A percentile compares a stretch with the other conserved stretches of the same genome.
These are phyloP conservation scores for Tolypocladium ophioglossoides DNA, from an alignment of 2,329 filamentous ascomycete species.

Conservation along the genomic window DNA sequence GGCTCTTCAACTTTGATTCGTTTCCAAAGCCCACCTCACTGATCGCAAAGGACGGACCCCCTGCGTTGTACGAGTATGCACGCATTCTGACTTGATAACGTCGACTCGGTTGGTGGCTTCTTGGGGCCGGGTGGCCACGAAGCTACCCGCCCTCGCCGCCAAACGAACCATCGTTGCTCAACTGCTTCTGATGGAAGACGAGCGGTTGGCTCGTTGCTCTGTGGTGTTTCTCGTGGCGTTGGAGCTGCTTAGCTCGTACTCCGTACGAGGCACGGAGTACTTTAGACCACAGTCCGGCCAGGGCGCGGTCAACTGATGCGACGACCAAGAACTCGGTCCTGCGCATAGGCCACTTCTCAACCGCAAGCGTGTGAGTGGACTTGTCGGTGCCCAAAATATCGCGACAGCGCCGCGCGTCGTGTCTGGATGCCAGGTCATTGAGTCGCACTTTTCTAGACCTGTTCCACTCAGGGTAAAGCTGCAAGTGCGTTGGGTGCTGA, in stretches of 20 bases:
- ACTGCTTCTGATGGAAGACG: not conserved
- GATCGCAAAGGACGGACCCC: not conserved
- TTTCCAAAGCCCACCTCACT: not conserved
- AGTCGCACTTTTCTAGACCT: not conserved
- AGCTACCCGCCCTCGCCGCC: not conserved
- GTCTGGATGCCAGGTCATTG: not conserved
- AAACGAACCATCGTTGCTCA: no score
- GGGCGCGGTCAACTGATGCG: not conserved
- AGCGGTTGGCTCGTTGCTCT: not conserved
- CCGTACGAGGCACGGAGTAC: no score
- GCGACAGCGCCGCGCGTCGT: not conserved
- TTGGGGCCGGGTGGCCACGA: not conserved
- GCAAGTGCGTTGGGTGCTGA: not conserved
- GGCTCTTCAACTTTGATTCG: not conserved
- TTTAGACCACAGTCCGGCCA: not conserved
- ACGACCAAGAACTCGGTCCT: no score
- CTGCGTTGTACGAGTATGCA: not conserved
- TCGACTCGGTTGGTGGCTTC: not conserved
- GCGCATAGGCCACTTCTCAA: not conserved
- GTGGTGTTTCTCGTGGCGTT: not conserved
- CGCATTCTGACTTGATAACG: not conserved
- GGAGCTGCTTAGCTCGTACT: no score
- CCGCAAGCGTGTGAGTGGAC: not conserved
- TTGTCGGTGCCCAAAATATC: not conserved
- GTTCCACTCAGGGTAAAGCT: not conserved